Evolutionary conservation across 2,329 filamentous ascomycete species (phyloP).

Genomic region (Aureobasidium sp.): DNA sequence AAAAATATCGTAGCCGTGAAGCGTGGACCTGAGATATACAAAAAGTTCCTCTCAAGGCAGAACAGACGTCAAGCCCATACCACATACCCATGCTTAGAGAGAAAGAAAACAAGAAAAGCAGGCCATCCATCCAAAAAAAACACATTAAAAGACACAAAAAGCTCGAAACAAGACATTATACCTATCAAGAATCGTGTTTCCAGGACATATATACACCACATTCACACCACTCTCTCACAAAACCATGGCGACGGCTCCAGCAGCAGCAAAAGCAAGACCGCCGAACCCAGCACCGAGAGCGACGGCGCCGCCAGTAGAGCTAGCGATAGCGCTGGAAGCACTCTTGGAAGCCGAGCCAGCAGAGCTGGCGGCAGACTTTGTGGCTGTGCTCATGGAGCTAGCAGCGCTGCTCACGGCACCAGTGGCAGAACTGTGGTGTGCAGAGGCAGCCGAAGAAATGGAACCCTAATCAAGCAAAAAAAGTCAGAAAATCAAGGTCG

Average conservation of each 20-base stretch:
- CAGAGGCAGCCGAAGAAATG: background rate
- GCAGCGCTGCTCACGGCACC: background rate
- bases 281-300: slow-evolving; percentile 32
- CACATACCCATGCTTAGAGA: background rate
- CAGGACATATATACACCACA: background rate
- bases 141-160: no score
- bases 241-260: slow-evolving; percentile 31
- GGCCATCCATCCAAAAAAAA: no score
- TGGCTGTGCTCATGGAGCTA: slow-evolving; percentile 14
- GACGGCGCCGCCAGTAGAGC: slow-evolving; percentile 29
- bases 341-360: slow-evolving; percentile 50
- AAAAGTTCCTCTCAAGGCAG: background rate
- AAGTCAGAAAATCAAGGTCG: background rate
- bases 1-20: background rate
- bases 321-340: slow-evolving; percentile 22
- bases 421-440: background rate
- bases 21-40: background rate
- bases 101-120: background rate
- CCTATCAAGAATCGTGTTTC: background rate
- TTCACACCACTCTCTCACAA: background rate
- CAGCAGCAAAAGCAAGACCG: slow-evolving; percentile 33
- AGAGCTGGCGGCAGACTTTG: slow-evolving; percentile 16
- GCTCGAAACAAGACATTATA: background rate
- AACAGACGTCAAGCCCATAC: background rate
- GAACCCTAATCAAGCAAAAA: background rate